These are phyloP conservation scores for Euphorbia lathyris DNA, from an alignment of 345 rosid genomes.

Conservation along the genomic window DNA sequence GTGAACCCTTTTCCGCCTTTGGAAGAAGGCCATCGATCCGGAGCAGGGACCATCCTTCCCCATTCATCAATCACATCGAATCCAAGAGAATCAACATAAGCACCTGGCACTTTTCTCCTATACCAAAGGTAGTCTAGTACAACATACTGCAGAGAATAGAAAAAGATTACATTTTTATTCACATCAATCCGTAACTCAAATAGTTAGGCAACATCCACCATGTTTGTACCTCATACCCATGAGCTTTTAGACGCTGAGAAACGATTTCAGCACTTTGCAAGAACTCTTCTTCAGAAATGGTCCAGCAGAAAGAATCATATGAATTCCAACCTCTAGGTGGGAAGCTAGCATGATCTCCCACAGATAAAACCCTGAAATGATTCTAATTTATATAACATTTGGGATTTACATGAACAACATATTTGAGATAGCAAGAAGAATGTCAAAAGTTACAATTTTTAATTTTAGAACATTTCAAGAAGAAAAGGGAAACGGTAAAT, in stretches of 20 bases:
- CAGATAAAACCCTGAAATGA: constrained; percentile 34
- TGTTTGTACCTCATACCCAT: constrained; percentile 66
- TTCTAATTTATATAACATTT: neutral
- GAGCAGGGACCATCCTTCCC: constrained; percentile 90
- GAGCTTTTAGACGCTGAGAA: constrained; percentile 55
- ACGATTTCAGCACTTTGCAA: constrained; percentile 60
- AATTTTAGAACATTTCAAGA: neutral
- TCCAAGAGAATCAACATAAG: constrained; percentile 65
- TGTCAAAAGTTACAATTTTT: neutral
- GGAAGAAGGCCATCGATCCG: constrained; percentile 90
- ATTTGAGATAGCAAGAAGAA: neutral
- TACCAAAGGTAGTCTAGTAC: constrained; percentile 99
- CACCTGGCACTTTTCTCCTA: constrained; percentile 70
- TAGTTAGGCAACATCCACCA: neutral
- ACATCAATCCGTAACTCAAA: neutral
- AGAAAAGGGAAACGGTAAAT: neutral
- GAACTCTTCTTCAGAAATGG: constrained; percentile 79
- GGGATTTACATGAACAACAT: neutral
- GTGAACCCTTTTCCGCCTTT: constrained; percentile 71
- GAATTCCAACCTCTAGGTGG: constrained; percentile 99
- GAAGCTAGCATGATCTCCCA: constrained; percentile 42
- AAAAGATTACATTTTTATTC: neutral
- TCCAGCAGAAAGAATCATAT: constrained; percentile 93
- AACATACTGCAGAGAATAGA: constrained; percentile 52
- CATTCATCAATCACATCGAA: constrained; percentile 92